Base-by-base conservation (phyloP, 768 basidiomycete species). In the Hericium rajendrae region DNA sequence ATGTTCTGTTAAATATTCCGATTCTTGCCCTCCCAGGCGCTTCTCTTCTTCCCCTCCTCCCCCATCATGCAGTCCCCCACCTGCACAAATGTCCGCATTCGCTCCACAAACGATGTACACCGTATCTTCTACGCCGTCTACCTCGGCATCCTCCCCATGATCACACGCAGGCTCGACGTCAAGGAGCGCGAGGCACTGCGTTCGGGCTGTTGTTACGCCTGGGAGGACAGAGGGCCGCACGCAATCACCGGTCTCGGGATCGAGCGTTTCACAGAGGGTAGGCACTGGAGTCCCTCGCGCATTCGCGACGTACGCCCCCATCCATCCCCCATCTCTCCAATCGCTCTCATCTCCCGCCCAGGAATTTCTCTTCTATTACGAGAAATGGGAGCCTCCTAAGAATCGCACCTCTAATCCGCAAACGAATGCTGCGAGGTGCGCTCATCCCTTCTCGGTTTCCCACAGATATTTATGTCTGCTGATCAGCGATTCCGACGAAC, bases 211-310 rank as follows among this genome's bases (percentile, higher is more conserved):
- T 86, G 91, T 22, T 91, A 90, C 63, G 86, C 91, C 59, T 92
- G 90, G 89, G 89, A 92, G 67, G 89, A 92, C 63, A 85, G 88
- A 60, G 86, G 86, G 24, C 86, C 88, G 6, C 88, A 86, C 67
- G 83, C 85, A 32, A 75, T 78, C 54, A 87, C 88, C 10, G 89
- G 89, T 13, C 79, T 90, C 50, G 89, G 89, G 39, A 92, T 92
- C 85, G 90, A 91, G 64, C 78, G 89, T 69, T 90, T 90, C 85
- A 81, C 79, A 8, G 79, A 81, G 60, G 80, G 88, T 40, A 86
- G 90, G 80, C 85, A 86, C 50, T 91, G 89, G 89, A 87, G 88
- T 32, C 86, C 89, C 13, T 88, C 86, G 67, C 79, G 88, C 16
- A 79, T 91, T 63, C 73, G 87, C 73, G 72, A 73, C 57, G 67